Base-by-base conservation (phyloP, 257 asterid genomes). In the Scutellaria barbata region DNA sequence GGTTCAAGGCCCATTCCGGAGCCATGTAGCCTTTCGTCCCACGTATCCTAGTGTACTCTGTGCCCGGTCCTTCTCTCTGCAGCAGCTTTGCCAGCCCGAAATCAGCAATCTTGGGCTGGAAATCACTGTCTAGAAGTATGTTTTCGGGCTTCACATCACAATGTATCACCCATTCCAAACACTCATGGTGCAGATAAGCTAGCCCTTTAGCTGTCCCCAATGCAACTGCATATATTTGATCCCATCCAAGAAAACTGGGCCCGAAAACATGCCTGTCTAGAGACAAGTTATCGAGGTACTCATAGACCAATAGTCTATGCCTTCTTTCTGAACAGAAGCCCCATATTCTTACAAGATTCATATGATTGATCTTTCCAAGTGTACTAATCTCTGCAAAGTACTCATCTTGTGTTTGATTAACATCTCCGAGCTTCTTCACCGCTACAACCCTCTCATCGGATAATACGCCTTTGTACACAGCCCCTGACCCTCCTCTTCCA, bases 21-120 rank as follows among this genome's bases (percentile, higher is more conserved):
- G 92, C 95, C 81, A 86, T 78, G 53, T 88, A 88, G 5, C 95
- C 89, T 65, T 81, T 84, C 1, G 95, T 88, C 65, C 95, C 95
- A 0, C 87, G 83, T 20, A 85, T 72, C 47, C 81, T 71, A 0
- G 89, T 82, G 67, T 75, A 77, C 48, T 81, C 85, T 0, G 88
- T 75, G 22, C 86, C 84, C 0, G 78, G 73, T 13, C 84, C 83
- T 17, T 80, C 95, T 68, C 84, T 74, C 71, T 79, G 86, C 6
- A 78, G 61, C 73, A 88, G 83, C 63, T 81, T 84, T 3, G 95
- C 91, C 45, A 86, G 73, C 59, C 89, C 91, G 40, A 85, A 88
- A 77, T 88, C 95, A 0, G 91, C 86, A 8, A 88, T 84, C 67
- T 88, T 88, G 22, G 91, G 87, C 47, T 59, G 71, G 63, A 81